These are phyloP conservation scores for Pyronema domesticum DNA, from an alignment of 495 filamentous ascomycete species.

Conservation along the genomic window DNA sequence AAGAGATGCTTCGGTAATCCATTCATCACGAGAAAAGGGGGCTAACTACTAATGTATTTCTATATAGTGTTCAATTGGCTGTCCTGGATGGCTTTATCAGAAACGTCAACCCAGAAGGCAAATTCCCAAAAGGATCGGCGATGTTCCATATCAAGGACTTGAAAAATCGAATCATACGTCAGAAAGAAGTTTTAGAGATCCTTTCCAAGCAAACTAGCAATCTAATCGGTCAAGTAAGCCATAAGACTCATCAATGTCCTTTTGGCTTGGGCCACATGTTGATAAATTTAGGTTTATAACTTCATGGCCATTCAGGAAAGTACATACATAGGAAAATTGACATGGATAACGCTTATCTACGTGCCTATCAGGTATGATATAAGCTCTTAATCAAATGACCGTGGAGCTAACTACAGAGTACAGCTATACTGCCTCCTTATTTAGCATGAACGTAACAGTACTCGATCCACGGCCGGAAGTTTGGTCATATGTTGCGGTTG, in stretches of 20 bases:
- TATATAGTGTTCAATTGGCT: not conserved
- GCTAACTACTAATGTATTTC: too few species aligned
- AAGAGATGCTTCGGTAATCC: not conserved
- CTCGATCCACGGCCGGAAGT: not conserved
- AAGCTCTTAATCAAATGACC: not conserved
- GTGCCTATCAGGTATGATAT: not conserved
- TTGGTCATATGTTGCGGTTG: too few species aligned
- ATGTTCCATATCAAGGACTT: not conserved
- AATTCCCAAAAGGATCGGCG: not conserved
- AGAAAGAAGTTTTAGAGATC: not conserved
- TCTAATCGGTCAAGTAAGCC: not conserved
- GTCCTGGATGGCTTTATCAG: not conserved
- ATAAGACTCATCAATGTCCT: too few species aligned
- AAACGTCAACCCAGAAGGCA: not conserved
- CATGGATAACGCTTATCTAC: not conserved
- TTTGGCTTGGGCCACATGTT: too few species aligned
- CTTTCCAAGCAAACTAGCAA: not conserved
- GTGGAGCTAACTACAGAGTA: too few species aligned
- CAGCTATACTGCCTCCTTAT: not conserved
- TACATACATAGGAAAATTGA: not conserved
- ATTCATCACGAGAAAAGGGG: not conserved
- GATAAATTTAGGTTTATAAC: not conserved
- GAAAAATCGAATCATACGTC: not conserved
- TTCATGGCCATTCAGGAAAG: not conserved
- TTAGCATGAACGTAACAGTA: not conserved